These are phyloP conservation scores for Tulasnella sp. DNA, from an alignment of 768 basidiomycete species.

Conservation along the genomic window DNA sequence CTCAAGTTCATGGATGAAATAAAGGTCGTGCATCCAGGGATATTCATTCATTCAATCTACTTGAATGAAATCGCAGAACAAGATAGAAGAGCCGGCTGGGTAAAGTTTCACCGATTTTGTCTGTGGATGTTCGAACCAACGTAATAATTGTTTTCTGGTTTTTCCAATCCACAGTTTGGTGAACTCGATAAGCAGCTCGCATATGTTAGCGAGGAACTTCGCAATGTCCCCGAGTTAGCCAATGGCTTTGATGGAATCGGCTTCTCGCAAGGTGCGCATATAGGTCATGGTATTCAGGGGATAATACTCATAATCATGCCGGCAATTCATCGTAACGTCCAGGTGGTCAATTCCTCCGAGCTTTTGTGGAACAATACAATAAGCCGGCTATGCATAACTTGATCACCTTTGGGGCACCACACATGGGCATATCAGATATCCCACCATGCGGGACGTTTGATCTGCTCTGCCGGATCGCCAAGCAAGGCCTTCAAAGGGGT, in stretches of 20 bases:
- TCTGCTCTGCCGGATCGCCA: slow-evolving; percentile 53
- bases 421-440: slow-evolving; percentile 74
- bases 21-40: slow-evolving; percentile 52
- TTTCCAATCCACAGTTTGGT: slow-evolving; percentile 49
- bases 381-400: slow-evolving; percentile 62
- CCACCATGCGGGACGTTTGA: slow-evolving; percentile 53
- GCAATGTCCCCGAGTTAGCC: slow-evolving; percentile 46
- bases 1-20: slow-evolving; percentile 46
- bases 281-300: not conserved
- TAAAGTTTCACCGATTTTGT: no score
- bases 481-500: slow-evolving; percentile 44
- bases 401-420: slow-evolving; percentile 77
- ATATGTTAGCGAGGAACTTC: slow-evolving; percentile 50
- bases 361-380: slow-evolving; percentile 66
- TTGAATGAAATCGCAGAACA: slow-evolving; percentile 47
- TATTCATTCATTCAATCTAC: slow-evolving; percentile 65
- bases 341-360: slow-evolving; percentile 82
- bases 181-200: slow-evolving; percentile 59
- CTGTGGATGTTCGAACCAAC: no score
- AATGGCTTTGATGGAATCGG: slow-evolving; percentile 76
- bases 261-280: slow-evolving; percentile 59
- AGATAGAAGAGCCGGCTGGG: slow-evolving; percentile 59
- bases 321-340: not conserved
- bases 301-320: not conserved
- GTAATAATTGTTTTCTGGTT: no score